Conservation (phyloP, 371 early-diverging fungal genomes). For the Pancytospora philotis region DNA sequence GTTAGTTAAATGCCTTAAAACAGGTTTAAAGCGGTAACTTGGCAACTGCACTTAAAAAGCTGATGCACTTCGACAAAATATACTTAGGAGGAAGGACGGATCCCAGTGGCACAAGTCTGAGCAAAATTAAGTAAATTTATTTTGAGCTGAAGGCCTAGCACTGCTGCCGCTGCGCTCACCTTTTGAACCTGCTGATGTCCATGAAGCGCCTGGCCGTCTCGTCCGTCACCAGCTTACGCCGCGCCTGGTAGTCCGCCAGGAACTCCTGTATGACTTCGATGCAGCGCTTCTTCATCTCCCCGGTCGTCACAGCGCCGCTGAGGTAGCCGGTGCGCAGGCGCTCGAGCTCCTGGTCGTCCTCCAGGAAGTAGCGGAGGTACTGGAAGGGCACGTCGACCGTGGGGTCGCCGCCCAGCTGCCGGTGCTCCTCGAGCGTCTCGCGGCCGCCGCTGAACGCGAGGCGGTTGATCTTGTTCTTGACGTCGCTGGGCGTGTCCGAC, state of each 20-base stretch:
- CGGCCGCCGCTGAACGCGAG: conserved; percentile 91
- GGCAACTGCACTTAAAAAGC: too few species aligned
- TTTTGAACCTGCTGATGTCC: conserved; percentile 23
- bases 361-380: conserved; percentile 86
- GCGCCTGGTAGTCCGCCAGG: conserved; percentile 70
- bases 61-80: too few species aligned
- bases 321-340: conserved; percentile 64
- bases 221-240: conserved; percentile 60
- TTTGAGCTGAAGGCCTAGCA: too few species aligned
- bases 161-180: too few species aligned
- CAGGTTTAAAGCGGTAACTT: too few species aligned
- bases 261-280: conserved; percentile 73
- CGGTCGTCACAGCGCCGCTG: conserved; percentile 74
- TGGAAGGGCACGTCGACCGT: conserved; percentile 91
- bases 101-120: too few species aligned
- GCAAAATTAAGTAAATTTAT: too few species aligned
- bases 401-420: conserved; percentile 77
- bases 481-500: conserved; percentile 76
- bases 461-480: conserved; percentile 93
- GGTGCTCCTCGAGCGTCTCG: conserved; percentile 78
- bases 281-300: conserved; percentile 81
- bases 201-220: conserved; percentile 35
- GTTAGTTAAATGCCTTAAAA: too few species aligned
- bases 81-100: too few species aligned
- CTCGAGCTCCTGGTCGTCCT: conserved; percentile 80